Base-by-base conservation (phyloP, 169 alveolate genomes). In the Besnoitia besnoiti region DNA sequence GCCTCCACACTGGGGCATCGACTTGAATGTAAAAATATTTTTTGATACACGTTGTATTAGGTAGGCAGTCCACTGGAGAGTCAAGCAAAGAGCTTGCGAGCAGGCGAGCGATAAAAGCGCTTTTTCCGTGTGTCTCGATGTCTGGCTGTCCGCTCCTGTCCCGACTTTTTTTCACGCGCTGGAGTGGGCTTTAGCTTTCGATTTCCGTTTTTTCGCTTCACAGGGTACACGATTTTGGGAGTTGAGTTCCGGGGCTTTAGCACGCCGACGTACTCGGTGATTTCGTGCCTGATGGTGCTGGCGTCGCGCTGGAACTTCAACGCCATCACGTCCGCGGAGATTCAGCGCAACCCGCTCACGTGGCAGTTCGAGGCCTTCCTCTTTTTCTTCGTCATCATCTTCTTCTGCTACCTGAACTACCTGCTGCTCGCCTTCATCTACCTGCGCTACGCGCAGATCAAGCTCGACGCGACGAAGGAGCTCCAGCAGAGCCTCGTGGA, bases 381-480 rank as follows among this genome's bases (percentile, higher is more conserved):
- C 24, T 35, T 67, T 24, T 35, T 67, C 46, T 35, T 67, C 80
- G 19, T 37, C 42, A 30, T 67, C 80, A 42, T 67, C n/a, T 67
- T 67, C 80, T 67, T 67, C 42, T 67, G 80, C 80, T 67, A 35
- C 42, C n/a, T 67, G 47, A 67, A 67, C 44, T 67, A 67, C 80
- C 80, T 67, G 39, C 39, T 67, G 39, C 80, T 67, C 46, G 80
- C 80, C 44, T 67, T 67, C 42, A 1, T 67, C 80, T 67, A 67
- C 44, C 80, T 67, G 12, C 80, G 80, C 80, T 67, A 67, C 80
- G 4, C 80, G 44, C 80, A 67, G 12, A 7, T 67, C 46, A n/a
- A 67, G 80, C 39, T 30, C 46, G 44, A 30, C 14, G 10, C 42
- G 12, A 5, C 42, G 0, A 7, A 1, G 0, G 80, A 67, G n/a